Evolutionary conservation across 2,329 filamentous ascomycete genomes (phyloP).

Genomic region (Stachybotrys chlorohalonatus): DNA sequence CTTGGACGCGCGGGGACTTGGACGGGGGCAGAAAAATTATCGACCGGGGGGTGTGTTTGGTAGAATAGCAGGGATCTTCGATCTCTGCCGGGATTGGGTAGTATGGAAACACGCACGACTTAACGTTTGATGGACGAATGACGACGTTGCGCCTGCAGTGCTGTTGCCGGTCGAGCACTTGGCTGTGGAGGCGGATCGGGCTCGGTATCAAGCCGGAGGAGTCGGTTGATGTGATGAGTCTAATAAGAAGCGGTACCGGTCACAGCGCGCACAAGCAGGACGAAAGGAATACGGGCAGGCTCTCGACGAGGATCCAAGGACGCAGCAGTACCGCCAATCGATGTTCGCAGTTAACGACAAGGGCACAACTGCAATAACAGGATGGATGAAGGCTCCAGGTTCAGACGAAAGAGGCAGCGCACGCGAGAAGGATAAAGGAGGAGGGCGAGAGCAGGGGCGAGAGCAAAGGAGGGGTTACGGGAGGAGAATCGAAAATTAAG

Average conservation of each 20-base stretch:
- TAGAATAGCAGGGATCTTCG: background rate
- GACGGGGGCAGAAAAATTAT: conserved; percentile 21
- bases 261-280: background rate
- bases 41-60: conserved; percentile 16
- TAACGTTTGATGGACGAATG: background rate
- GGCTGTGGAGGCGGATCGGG: background rate
- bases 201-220: background rate
- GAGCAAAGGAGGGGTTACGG: background rate
- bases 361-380: background rate
- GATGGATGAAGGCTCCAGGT: background rate
- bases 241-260: background rate
- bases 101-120: background rate
- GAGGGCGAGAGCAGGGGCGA: background rate
- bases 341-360: background rate
- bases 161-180: background rate
- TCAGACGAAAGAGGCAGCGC: background rate
- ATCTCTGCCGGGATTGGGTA: background rate
- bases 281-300: background rate
- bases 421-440: background rate
- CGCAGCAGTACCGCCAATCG: background rate
- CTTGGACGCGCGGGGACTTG: conserved; percentile 14
- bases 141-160: background rate
- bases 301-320: background rate
- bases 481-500: background rate
- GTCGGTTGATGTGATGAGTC: background rate